Evolutionary conservation across 495 filamentous ascomycete species (phyloP), one percentile per base, ranked within the genome.

Genomic region (Geoglossum glabrum): DNA sequence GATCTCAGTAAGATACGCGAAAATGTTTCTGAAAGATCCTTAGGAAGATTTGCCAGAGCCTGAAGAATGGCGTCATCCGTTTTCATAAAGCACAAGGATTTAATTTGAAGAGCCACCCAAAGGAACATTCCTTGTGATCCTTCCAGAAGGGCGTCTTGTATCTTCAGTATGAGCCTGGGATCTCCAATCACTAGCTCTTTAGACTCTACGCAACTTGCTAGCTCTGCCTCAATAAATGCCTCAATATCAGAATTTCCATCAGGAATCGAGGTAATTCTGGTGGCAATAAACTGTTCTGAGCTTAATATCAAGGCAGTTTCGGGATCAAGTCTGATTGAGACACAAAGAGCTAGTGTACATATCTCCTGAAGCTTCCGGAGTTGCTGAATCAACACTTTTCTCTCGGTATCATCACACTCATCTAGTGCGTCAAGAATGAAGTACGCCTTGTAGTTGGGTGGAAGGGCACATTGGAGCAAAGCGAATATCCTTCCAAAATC

Each of bases 91-190:
- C 71, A 73, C 15, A 74, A 47, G 25, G 62, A 59, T 33, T 71
- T 62, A 54, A 74, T 71, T 60, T 76, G 71, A 36, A 74, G 65
- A 55, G 64, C 66, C 13, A 71, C 72, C 73, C 72, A 75, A 33
- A 73, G 70, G 56, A 75, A 74, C 70, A 75, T 74, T 21, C 65
- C 70, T 62, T 70, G 64, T 26, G 64, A 61, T 28, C 66, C 65
- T 54, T 64, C 31, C 26, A 67, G 23, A 19, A 72, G 64, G 56
- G 63, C 62, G 58, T 67, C 61, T 46, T 62, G 57, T 59, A 71
- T 70, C 33, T 71, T 68, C 30, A 69, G 36, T 49, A 71, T 68
- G 11, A 74, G 56, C 6, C 57, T 60, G 19, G 70, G 65, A 56
- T 74, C 61, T 46, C 66, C 65, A 49, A 74, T 57, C n/a, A 55